Percentiles rank a stretch among this genome's conserved stretches.
phyloP scores from a whole-genome alignment of 2,329 filamentous ascomycete species.

The Epichloe baconii region DNA sequence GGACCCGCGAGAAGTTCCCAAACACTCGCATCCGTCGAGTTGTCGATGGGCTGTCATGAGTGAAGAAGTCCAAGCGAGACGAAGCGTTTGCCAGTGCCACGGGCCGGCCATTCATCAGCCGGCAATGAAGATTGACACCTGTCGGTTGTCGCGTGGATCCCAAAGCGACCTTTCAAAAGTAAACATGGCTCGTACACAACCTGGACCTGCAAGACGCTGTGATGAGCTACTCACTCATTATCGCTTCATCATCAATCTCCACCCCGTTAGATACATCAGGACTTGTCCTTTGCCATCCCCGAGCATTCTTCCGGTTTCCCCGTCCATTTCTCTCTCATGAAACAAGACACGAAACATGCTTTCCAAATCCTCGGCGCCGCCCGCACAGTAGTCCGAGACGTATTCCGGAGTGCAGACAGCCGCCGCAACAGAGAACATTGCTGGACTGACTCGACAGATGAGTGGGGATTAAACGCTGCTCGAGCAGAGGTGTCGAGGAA shows the following conservation, averaged over 20 bases:
- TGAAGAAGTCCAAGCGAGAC: not conserved
- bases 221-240: too few relatives aligned
- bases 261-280: too few relatives aligned
- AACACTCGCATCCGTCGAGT: too few relatives aligned
- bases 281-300: too few relatives aligned
- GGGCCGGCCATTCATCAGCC: not conserved
- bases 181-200: too few relatives aligned
- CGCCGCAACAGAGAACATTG: not conserved
- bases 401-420: conserved; percentile 1
- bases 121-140: not conserved
- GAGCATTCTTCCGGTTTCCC: too few relatives aligned
- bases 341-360: not conserved
- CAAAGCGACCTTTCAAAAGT: not conserved
- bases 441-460: not conserved
- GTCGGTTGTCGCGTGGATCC: not conserved
- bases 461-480: not conserved
- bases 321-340: not conserved
- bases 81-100: not conserved
- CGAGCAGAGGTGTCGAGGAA: not conserved
- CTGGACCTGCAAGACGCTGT: too few relatives aligned
- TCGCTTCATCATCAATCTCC: too few relatives aligned
- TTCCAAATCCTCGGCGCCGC: conserved; percentile 3
- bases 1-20: too few relatives aligned
- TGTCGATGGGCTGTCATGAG: not conserved
- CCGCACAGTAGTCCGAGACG: conserved; percentile 1